These are phyloP conservation scores for Dissophora ornata DNA, from an alignment of 192 early-diverging fungal genomes.

Conservation along the genomic window DNA sequence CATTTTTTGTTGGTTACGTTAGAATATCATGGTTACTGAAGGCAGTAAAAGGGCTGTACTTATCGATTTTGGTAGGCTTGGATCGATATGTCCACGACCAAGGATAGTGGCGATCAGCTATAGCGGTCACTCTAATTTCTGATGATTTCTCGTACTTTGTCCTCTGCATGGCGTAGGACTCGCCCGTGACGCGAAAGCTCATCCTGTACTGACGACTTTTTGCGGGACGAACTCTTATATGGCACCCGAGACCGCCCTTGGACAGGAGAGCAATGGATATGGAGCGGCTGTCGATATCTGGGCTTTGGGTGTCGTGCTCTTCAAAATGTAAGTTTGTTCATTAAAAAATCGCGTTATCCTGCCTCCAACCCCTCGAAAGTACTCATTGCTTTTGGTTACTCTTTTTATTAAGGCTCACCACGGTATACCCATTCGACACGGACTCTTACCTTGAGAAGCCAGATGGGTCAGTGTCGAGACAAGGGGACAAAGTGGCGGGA, in stretches of 20 bases:
- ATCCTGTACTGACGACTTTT: neutral
- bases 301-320: slow-evolving; percentile 36
- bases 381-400: too few relatives aligned
- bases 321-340: slow-evolving; percentile 33
- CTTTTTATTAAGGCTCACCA: slow-evolving; percentile 11
- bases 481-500: too few relatives aligned
- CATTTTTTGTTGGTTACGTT: neutral
- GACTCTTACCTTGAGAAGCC: neutral
- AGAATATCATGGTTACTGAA: slow-evolving; percentile 43
- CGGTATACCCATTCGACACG: slow-evolving; percentile 20
- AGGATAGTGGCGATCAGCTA: too few relatives aligned
- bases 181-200: neutral
- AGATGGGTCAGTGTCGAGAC: too few relatives aligned
- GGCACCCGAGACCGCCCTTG: slow-evolving; percentile 27
- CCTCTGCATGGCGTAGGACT: slow-evolving; percentile 12
- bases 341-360: too few relatives aligned
- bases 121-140: too few relatives aligned
- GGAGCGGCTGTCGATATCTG: slow-evolving; percentile 31
- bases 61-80: slow-evolving; percentile 48
- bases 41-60: slow-evolving; percentile 1
- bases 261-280: slow-evolving; percentile 26
- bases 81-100: neutral
- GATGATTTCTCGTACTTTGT: too few relatives aligned
- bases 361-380: neutral
- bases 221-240: slow-evolving; percentile 39